Conservation (phyloP, 495 filamentous ascomycete genomes). For the Neurospora sp. region DNA sequence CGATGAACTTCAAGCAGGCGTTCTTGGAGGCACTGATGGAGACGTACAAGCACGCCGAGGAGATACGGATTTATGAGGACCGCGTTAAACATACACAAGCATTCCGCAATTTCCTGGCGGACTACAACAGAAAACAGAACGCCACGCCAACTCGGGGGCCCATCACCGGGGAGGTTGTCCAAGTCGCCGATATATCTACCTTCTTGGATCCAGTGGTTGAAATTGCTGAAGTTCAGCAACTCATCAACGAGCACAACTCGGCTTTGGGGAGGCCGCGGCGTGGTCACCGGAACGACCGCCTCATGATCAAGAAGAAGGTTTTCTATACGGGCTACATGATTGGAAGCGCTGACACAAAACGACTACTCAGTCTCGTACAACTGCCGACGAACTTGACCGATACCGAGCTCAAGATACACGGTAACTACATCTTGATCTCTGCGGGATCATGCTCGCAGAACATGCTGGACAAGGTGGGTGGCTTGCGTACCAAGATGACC, state of each 20-base stretch:
- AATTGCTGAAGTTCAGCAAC: conserved; percentile 72
- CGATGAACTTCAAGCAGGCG: conserved; percentile 79
- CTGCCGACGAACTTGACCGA: conserved; percentile 47
- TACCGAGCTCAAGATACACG: conserved; percentile 67
- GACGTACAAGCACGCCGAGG: conserved; percentile 73
- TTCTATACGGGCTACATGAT: conserved; percentile 96
- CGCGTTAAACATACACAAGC: conserved; percentile 53
- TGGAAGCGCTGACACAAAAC: conserved; percentile 53
- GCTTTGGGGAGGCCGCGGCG: conserved; percentile 26
- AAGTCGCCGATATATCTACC: conserved; percentile 66
- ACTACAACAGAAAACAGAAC: conserved; percentile 52
- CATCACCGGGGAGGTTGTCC: conserved; percentile 71
- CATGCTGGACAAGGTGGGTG: conserved; percentile 74
- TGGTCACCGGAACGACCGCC: conserved; percentile 25
- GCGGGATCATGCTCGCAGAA: conserved; percentile 55
- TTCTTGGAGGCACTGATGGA: conserved; percentile 70
- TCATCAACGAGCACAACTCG: conserved; percentile 80
- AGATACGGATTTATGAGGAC: conserved; percentile 64
- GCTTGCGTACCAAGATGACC: conserved; percentile 66
- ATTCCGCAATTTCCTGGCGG: conserved; percentile 73
- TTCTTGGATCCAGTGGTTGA: conserved; percentile 78
- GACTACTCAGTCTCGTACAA: conserved; percentile 56
- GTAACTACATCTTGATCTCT: conserved; percentile 84
- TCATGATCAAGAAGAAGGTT: conserved; percentile 73
- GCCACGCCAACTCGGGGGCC: conserved; percentile 41